These are phyloP conservation scores for Hyaloscypha finlandica DNA, from an alignment of 495 filamentous ascomycete genomes.

Conservation along the genomic window DNA sequence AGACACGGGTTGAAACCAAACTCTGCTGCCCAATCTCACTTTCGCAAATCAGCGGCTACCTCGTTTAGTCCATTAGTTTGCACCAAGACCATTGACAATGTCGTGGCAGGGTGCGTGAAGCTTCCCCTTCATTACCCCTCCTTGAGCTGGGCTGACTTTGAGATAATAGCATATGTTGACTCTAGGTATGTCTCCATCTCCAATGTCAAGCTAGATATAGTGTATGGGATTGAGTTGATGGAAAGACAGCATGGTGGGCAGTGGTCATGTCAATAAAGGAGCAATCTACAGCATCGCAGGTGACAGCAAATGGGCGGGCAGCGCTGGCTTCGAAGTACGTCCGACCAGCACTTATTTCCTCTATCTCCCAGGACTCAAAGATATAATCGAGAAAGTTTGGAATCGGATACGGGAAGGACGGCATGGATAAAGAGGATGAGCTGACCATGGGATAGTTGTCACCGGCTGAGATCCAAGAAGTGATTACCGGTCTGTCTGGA, in stretches of 20 bases:
- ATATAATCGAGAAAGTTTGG: background rate
- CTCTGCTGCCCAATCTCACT: background rate
- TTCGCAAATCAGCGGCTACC: background rate
- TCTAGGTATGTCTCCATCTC: conserved; percentile 52
- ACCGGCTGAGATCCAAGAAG: conserved; percentile 61
- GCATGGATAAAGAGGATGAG: background rate
- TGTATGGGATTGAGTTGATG: conserved; percentile 13
- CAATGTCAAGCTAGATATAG: background rate
- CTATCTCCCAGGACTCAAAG: background rate
- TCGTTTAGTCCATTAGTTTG: conserved; percentile 3
- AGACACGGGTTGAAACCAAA: conserved; percentile 7
- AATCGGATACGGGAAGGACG: background rate
- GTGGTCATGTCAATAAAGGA: conserved; percentile 81
- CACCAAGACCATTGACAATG: conserved; percentile 34
- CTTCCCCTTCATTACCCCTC: conserved; percentile 23
- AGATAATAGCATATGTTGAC: conserved; percentile 62
- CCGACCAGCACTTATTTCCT: conserved; percentile 16
- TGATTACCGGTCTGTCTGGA: conserved; percentile 50
- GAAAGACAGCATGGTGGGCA: conserved; percentile 71
- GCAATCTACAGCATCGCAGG: conserved; percentile 83
- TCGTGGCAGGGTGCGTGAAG: conserved; percentile 59
- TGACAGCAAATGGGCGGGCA: conserved; percentile 80
- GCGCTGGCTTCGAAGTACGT: conserved; percentile 70
- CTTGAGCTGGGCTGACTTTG: conserved; percentile 24
- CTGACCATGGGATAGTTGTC: conserved; percentile 46